A percentile compares a stretch with the other conserved stretches of the same genome.
phyloP scores from a whole-genome alignment of 306 rosid species.

The Dalbergia cultrata region DNA sequence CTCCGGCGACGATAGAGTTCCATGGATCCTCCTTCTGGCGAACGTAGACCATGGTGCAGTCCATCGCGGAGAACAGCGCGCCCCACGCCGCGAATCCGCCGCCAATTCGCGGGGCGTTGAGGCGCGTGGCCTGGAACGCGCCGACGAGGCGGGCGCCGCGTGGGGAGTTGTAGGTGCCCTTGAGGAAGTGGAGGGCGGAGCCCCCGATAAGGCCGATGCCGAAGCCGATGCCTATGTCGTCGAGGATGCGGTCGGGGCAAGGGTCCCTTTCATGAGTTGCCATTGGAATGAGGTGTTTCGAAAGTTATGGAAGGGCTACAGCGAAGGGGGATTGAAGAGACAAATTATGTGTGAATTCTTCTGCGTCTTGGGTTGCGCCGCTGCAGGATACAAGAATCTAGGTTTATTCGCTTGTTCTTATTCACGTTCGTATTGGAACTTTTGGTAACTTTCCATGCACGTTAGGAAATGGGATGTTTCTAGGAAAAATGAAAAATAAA shows the following conservation, averaged over 20 bases:
- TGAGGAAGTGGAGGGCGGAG: conserved; percentile 74
- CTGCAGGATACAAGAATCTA: too few relatives aligned
- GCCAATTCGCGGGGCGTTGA: conserved; percentile 78
- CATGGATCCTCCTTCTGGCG: conserved; percentile 90
- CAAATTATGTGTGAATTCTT: too few relatives aligned
- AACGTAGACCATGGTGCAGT: conserved; percentile 73
- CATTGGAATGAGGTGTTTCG: conserved; percentile 36
- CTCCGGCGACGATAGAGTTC: conserved; percentile 83
- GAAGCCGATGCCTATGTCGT: conserved; percentile 79
- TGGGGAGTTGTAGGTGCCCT: conserved; percentile 76
- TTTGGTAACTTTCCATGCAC: too few relatives aligned
- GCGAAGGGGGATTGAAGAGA: background rate
- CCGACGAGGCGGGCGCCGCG: conserved; percentile 67
- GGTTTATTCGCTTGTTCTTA: too few relatives aligned
- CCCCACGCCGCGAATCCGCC: conserved; percentile 92
- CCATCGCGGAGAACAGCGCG: conserved; percentile 73
- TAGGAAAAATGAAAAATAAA: too few relatives aligned
- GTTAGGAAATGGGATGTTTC: too few relatives aligned
- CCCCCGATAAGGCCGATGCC: conserved; percentile 90
- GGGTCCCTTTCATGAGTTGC: conserved; percentile 87
- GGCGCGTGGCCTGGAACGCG: conserved; percentile 74
- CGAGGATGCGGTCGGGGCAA: conserved; percentile 79
- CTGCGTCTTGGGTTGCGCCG: too few relatives aligned
- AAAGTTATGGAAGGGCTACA: background rate
- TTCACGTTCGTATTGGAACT: too few relatives aligned